Conservation (phyloP, 192 early-diverging fungal species). For the Coemansia sp. region DNA sequence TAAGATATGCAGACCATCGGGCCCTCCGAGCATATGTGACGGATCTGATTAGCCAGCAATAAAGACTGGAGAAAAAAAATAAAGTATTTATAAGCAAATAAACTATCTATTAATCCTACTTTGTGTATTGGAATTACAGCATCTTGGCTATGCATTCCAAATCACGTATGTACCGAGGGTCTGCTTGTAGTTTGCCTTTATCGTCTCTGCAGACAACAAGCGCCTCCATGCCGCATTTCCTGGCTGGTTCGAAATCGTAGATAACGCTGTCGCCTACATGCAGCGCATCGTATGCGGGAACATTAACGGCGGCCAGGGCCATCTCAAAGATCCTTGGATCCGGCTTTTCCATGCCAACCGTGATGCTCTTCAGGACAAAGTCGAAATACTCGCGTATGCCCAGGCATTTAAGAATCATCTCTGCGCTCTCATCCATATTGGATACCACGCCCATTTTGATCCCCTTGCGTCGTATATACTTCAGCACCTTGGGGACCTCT, state of each 20-base stretch:
- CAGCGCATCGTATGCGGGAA: constrained; percentile 50
- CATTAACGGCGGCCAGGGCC: constrained; percentile 39
- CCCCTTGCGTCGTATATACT: constrained; percentile 45
- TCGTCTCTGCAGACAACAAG: constrained; percentile 25
- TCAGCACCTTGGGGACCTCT: constrained; percentile 52
- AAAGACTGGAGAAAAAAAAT: too few species aligned
- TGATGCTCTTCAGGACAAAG: constrained; percentile 57
- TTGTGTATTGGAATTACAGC: background rate
- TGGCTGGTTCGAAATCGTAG: constrained; percentile 37
- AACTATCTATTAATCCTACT: background rate
- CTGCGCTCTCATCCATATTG: constrained; percentile 61
- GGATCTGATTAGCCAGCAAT: too few species aligned
- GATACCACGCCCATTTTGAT: constrained; percentile 59
- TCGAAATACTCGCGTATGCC: constrained; percentile 58
- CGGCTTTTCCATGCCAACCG: constrained; percentile 59
- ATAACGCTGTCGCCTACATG: constrained; percentile 62
- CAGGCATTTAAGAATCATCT: constrained; percentile 29
- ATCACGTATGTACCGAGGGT: constrained; percentile 14
- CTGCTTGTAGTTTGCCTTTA: background rate
- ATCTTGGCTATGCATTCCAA: constrained; percentile 10
- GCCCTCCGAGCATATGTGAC: too few species aligned
- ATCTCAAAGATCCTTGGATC: constrained; percentile 53
- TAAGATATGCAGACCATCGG: too few species aligned
- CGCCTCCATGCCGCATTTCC: constrained; percentile 37
- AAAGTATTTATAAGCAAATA: too few species aligned